Evolutionary conservation across 371 early-diverging fungal species (phyloP).

Genomic region (Entomophthora muscae): DNA sequence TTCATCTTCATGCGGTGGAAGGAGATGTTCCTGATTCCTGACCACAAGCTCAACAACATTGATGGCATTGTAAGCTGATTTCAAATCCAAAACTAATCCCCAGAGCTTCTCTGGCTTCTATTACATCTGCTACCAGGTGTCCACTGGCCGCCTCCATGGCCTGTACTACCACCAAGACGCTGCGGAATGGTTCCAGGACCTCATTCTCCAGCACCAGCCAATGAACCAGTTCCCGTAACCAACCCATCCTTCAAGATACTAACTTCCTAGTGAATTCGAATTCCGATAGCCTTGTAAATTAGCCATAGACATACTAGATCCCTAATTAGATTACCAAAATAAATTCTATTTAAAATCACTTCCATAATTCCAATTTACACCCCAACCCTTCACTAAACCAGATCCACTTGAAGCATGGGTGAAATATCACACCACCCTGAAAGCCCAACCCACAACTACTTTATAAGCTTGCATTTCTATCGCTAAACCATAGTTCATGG

Average conservation of each 20-base stretch:
- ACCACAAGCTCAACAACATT: slow-evolving; percentile 69
- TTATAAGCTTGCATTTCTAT: too few relatives aligned
- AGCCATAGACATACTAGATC: not conserved
- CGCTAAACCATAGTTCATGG: too few relatives aligned
- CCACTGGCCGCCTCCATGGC: slow-evolving; percentile 57
- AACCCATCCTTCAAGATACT: not conserved
- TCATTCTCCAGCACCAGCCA: not conserved
- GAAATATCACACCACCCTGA: too few relatives aligned
- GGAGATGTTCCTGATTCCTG: slow-evolving; percentile 89
- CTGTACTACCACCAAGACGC: slow-evolving; percentile 65
- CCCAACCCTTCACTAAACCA: too few relatives aligned
- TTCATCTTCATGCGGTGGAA: slow-evolving; percentile 94
- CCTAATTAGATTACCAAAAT: not conserved
- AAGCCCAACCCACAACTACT: too few relatives aligned
- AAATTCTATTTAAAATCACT: too few relatives aligned
- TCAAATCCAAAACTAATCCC: too few relatives aligned
- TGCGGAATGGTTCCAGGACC: slow-evolving; percentile 35
- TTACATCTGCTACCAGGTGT: slow-evolving; percentile 74
- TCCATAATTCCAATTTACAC: too few relatives aligned
- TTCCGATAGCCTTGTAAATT: not conserved
- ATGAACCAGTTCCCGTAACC: not conserved
- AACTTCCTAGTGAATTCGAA: not conserved
- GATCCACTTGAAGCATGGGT: too few relatives aligned
- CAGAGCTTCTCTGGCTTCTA: slow-evolving; percentile 85
- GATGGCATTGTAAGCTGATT: slow-evolving; percentile 25